Evolutionary conservation across 2,329 filamentous ascomycete genomes (phyloP).

Genomic region (Pseudogymnoascus sp.): DNA sequence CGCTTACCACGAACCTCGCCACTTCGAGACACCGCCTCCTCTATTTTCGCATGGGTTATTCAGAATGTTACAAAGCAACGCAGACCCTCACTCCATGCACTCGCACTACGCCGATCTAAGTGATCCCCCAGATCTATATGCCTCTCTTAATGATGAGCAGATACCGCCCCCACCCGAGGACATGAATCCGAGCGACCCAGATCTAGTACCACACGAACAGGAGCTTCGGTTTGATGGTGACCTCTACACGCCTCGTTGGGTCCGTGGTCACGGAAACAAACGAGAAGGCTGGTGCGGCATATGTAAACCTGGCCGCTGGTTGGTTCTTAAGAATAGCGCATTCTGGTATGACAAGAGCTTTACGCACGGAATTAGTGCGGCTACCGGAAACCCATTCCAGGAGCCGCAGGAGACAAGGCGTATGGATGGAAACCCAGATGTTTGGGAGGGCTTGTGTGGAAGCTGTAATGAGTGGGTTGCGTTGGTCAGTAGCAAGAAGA

Average conservation of each 20-base stretch:
- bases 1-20: conserved; percentile 39
- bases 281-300: conserved; percentile 85
- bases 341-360: conserved; percentile 94
- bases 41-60: conserved; percentile 65
- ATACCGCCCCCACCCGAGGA: conserved; percentile 67
- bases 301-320: conserved; percentile 77
- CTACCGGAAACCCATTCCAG: conserved; percentile 70
- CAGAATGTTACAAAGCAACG: conserved; percentile 66
- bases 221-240: conserved; percentile 72
- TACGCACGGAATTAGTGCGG: conserved; percentile 76
- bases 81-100: conserved; percentile 56
- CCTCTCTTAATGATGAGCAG: conserved; percentile 65
- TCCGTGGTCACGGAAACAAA: conserved; percentile 78
- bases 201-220: conserved; percentile 69
- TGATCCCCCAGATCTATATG: conserved; percentile 70
- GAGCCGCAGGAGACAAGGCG: conserved; percentile 66
- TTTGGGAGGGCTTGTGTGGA: conserved; percentile 72
- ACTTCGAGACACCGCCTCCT: conserved; percentile 50
- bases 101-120: conserved; percentile 65
- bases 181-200: conserved; percentile 70
- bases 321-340: conserved; percentile 81
- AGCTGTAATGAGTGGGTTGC: conserved; percentile 75
- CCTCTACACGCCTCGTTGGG: conserved; percentile 75
- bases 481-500: conserved; percentile 78
- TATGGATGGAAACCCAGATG: conserved; percentile 72